Evolutionary conservation across 305 asterid species (phyloP).

Genomic region (Fraxinus latifolia): DNA sequence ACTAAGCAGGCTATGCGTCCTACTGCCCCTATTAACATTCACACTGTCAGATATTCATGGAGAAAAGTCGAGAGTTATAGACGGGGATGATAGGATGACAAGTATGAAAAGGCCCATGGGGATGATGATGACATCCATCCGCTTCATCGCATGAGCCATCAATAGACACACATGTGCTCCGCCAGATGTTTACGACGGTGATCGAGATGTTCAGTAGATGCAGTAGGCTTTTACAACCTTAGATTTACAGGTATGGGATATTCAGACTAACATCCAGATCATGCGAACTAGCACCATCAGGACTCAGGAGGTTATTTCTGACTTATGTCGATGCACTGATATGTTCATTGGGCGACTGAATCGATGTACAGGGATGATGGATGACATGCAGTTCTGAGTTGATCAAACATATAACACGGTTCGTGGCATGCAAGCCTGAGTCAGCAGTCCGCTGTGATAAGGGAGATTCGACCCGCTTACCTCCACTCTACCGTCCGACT

Average conservation of each 20-base stretch:
- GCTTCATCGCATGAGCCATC: neutral
- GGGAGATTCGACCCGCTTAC: neutral
- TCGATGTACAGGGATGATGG: neutral
- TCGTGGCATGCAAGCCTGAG: neutral
- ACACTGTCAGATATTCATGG: neutral
- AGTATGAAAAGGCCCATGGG: neutral
- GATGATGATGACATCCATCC: neutral
- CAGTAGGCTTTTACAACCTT: neutral
- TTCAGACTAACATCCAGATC: neutral
- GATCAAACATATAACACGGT: neutral
- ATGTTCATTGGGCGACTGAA: neutral
- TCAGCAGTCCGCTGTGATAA: neutral
- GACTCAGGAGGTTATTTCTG: neutral
- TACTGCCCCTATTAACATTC: neutral
- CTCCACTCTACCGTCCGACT: neutral
- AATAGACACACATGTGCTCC: no score
- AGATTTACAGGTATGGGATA: neutral
- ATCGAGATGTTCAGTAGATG: neutral
- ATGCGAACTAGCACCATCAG: neutral
- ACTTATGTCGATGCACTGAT: neutral
- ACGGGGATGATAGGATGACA: neutral
- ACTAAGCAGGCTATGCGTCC: neutral
- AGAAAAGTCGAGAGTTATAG: neutral
- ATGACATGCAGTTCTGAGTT: neutral
- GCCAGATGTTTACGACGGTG: neutral